A percentile compares a stretch with the other conserved stretches of the same genome.
phyloP scores from a whole-genome alignment of 768 basidiomycete species.

The Basidioascus undulatus region DNA sequence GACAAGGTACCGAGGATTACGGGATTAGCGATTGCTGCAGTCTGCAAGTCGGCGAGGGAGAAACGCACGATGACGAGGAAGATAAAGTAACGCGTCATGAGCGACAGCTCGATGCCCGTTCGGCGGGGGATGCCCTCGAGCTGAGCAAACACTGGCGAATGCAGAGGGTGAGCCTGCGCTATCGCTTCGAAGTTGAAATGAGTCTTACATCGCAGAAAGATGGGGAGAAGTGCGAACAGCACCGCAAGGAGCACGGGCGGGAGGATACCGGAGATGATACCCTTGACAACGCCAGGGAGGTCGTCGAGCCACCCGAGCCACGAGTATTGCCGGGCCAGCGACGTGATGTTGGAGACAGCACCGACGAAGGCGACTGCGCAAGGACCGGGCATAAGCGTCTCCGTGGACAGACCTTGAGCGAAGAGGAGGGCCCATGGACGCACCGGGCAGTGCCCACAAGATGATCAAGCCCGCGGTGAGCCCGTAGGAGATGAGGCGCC shows the following conservation, averaged over 20 bases:
- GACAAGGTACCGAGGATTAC: too few species aligned
- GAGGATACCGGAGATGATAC: constrained; percentile 69
- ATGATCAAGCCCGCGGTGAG: constrained; percentile 58
- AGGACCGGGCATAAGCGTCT: too few species aligned
- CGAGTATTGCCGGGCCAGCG: constrained; percentile 33
- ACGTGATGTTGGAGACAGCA: constrained; percentile 51
- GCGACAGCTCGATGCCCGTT: constrained; percentile 57
- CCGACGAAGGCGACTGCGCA: constrained; percentile 55
- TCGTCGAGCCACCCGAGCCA: constrained; percentile 80
- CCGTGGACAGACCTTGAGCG: too few species aligned
- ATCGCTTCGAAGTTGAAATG: too few species aligned
- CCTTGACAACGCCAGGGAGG: too few species aligned
- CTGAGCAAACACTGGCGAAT: constrained; percentile 38
- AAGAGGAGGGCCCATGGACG: too few species aligned
- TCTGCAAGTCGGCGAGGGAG: too few species aligned
- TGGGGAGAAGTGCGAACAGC: constrained; percentile 74
- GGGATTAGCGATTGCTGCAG: too few species aligned
- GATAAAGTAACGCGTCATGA: constrained; percentile 80
- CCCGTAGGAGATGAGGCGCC: constrained; percentile 41
- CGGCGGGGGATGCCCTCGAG: constrained; percentile 78
- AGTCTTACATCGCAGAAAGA: constrained; percentile 48
- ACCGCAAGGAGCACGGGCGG: constrained; percentile 71
- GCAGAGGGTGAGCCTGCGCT: too few species aligned
- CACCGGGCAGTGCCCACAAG: constrained; percentile 66
- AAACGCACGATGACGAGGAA: constrained; percentile 78